These are phyloP conservation scores for Dissophora globulifera DNA, from an alignment of 192 early-diverging fungal genomes.

Conservation along the genomic window DNA sequence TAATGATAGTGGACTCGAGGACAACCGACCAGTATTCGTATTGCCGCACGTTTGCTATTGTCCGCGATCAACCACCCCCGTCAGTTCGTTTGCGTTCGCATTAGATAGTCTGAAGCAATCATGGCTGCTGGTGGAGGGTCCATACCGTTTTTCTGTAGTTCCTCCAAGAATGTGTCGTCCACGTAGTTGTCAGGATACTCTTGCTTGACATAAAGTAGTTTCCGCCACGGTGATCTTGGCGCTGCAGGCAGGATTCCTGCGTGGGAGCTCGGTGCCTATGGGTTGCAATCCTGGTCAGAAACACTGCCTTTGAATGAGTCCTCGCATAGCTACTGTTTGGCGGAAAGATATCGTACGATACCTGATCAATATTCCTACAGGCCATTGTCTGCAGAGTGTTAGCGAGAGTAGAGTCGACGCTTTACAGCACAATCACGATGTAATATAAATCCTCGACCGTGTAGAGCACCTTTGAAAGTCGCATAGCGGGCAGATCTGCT, in stretches of 20 bases:
- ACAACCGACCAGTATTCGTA: conserved; percentile 88
- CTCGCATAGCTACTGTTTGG: too few species aligned
- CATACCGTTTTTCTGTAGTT: conserved; percentile 88
- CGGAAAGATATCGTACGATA: too few species aligned
- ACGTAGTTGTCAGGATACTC: conserved; percentile 94
- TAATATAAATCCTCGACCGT: background rate
- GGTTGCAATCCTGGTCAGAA: background rate
- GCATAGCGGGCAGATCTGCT: conserved; percentile 46
- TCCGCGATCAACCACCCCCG: background rate
- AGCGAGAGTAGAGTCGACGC: too few species aligned
- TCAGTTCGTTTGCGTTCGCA: too few species aligned
- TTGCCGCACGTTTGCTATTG: conserved; percentile 79
- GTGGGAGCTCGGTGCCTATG: conserved; percentile 12
- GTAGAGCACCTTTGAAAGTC: conserved; percentile 42
- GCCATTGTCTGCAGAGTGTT: too few species aligned
- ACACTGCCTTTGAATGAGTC: too few species aligned
- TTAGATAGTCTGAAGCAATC: too few species aligned
- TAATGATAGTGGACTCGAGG: conserved; percentile 77
- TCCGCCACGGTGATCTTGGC: conserved; percentile 71
- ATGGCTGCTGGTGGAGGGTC: background rate
- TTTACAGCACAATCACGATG: too few species aligned
- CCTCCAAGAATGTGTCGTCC: conserved; percentile 86
- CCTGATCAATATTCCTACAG: conserved; percentile 30
- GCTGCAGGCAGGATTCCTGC: background rate
- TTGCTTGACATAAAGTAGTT: conserved; percentile 88